Base-by-base conservation (phyloP, 176 grass and related monocot species). In the Musa schizocarpa region DNA sequence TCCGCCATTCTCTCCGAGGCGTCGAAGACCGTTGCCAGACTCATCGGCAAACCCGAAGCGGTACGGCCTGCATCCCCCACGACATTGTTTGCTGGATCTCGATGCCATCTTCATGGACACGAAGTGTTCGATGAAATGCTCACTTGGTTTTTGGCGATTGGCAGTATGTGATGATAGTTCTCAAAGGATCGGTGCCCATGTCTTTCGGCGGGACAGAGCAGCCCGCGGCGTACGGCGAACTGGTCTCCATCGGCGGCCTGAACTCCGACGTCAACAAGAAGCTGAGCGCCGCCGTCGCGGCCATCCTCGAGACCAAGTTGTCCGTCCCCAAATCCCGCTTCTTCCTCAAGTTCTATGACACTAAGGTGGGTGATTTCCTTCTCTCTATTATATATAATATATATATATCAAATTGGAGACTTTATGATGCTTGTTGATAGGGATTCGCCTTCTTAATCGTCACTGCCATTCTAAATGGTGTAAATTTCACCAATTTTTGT, bases 31-130 rank as follows among this genome's bases (percentile, higher is more conserved):
- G 81, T 93, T 86, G 84, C 90, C 56, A 58, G 52, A 64, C 66
- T 98, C 88, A 87, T 98, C 78, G 88, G 88, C 82, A 99, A 99
- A 82, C 90, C 90, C 1, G 83, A 94, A 86, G 80, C 81, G 17
- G 95, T 99, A 66, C 1, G 83, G 79, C 22, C 20, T 48, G 13
- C 1, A 1, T 16, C 29, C 21, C 1, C 22, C 16, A 43, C 34
- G 34, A 43, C 20, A 16, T 50, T 9, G 0, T 19, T 74, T 51
- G 52, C 57, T 62, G 5, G 53, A 25, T 25, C 48, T 27, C 10
- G 72, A 9, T 52, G 16, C 1, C 2, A 19, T 12, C n/a, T 43
- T 10, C 43, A 0, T 21, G 9, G 13, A 14, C 43, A 74, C 17
- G 8, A 59, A 9, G 52, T 27, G 23, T 57, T 55, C 21, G 52